A percentile compares a stretch with the other conserved stretches of the same genome.
Evolutionary conservation across 352 stramenopile species (phyloP).

Genomic region (Thalassiosira mediterranea): DNA sequence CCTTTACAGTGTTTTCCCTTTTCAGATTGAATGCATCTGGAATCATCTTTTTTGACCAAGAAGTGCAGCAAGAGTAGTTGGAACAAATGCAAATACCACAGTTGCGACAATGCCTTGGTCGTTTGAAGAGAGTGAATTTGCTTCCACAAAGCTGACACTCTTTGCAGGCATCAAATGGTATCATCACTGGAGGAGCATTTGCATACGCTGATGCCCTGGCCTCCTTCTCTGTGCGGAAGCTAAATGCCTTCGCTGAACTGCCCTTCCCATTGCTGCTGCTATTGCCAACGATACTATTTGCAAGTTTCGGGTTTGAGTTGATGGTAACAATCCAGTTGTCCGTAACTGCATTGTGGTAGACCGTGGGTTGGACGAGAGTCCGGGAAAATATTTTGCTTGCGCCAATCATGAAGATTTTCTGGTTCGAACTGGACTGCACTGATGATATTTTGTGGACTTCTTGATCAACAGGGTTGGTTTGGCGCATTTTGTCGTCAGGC

Average conservation of each 20-base stretch:
- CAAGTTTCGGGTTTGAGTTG: constrained; percentile 56
- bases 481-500: not conserved
- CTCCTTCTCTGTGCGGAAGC: constrained; percentile 72
- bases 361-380: constrained; percentile 69
- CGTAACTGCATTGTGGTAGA: constrained; percentile 76
- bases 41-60: constrained; percentile 68
- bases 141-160: constrained; percentile 69
- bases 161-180: constrained; percentile 55
- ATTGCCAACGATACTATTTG: constrained; percentile 15
- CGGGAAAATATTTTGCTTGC: constrained; percentile 62
- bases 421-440: constrained; percentile 1
- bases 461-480: not conserved
- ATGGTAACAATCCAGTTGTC: constrained; percentile 81
- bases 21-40: constrained; percentile 81
- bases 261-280: constrained; percentile 50
- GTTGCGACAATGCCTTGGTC: constrained; percentile 76
- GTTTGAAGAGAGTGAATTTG: constrained; percentile 71
- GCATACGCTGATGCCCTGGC: constrained; percentile 77
- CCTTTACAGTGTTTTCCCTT: constrained; percentile 59
- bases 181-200: constrained; percentile 75
- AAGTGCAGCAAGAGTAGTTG: constrained; percentile 45
- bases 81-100: constrained; percentile 80
- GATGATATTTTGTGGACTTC: not conserved
- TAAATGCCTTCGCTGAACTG: constrained; percentile 74
- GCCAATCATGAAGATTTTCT: constrained; percentile 32